Conservation (phyloP, 2,329 filamentous ascomycete species). For the Pseudogymnoascus sp. region DNA sequence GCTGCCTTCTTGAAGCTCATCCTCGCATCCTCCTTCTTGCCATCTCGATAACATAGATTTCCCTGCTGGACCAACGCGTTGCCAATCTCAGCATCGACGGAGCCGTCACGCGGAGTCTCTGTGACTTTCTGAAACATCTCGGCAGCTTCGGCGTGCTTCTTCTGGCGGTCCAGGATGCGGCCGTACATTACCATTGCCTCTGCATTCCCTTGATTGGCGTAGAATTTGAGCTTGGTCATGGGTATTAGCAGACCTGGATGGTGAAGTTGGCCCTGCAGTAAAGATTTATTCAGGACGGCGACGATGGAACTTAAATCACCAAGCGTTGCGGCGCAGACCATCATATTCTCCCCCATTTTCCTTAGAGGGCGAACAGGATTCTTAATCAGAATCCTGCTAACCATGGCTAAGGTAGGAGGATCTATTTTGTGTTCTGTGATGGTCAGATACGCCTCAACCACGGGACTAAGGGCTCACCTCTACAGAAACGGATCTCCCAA, state of each 20-base stretch:
- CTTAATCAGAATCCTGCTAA: constrained; percentile 20
- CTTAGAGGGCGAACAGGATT: constrained; percentile 15
- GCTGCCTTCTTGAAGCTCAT: constrained; percentile 24
- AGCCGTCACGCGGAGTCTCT: constrained; percentile 12
- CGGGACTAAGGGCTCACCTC: constrained; percentile 14
- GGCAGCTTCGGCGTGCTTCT: constrained; percentile 18
- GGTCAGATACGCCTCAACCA: background rate
- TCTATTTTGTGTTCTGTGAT: constrained; percentile 19
- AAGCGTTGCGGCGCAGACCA: constrained; percentile 21
- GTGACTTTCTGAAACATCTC: constrained; percentile 21
- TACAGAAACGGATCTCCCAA: background rate
- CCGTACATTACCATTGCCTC: constrained; percentile 25
- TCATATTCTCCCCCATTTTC: constrained; percentile 17
- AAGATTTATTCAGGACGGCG: constrained; percentile 17
- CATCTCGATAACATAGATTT: constrained; percentile 15
- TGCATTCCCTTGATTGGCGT: constrained; percentile 21
- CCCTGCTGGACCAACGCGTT: constrained; percentile 22
- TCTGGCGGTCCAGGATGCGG: constrained; percentile 18
- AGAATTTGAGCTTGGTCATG: constrained; percentile 16
- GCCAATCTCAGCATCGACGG: constrained; percentile 21
- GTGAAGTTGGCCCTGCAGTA: constrained; percentile 10
- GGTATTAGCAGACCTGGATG: constrained; percentile 9
- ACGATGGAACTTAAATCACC: constrained; percentile 23
- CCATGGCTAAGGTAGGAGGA: constrained; percentile 16
- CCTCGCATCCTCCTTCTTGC: constrained; percentile 16